Conservation (phyloP, 139 green algal species). For the Chlorokybus atmophyticus region DNA sequence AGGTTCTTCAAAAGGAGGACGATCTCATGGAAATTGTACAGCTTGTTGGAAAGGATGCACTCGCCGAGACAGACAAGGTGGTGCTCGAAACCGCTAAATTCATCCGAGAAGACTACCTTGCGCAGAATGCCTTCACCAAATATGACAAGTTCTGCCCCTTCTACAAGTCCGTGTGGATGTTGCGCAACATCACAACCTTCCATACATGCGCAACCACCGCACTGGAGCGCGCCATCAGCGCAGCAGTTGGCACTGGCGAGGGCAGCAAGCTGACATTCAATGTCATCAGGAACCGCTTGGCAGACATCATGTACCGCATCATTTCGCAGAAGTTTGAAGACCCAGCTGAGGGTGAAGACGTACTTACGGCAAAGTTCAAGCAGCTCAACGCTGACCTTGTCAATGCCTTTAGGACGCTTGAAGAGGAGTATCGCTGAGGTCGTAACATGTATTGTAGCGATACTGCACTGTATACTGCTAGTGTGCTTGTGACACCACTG, state of each 20-base stretch:
- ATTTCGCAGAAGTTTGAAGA: constrained; percentile 94
- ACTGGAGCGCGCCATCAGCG: not conserved
- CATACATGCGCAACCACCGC: constrained; percentile 35
- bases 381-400: constrained; percentile 71
- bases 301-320: constrained; percentile 54
- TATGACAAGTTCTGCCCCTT: constrained; percentile 93
- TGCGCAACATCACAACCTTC: constrained; percentile 89
- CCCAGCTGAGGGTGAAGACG: constrained; percentile 60
- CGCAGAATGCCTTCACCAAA: constrained; percentile 94
- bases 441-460: too few species aligned
- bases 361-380: constrained; percentile 47
- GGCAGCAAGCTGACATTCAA: constrained; percentile 86
- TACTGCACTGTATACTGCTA: too few species aligned
- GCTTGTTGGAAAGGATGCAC: constrained; percentile 94
- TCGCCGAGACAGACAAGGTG: constrained; percentile 96
- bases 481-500: too few species aligned
- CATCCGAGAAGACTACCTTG: constrained; percentile 98
- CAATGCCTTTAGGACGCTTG: constrained; percentile 74
- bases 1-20: constrained; percentile 97
- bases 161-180: constrained; percentile 96
- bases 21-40: constrained; percentile 98
- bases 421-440: constrained; percentile 89
- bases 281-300: constrained; percentile 83
- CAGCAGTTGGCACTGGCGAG: constrained; percentile 66
- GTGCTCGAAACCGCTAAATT: constrained; percentile 88